phyloP scores from a whole-genome alignment of 2,329 filamentous ascomycete species.

The Trichoderma koningiopsis region DNA sequence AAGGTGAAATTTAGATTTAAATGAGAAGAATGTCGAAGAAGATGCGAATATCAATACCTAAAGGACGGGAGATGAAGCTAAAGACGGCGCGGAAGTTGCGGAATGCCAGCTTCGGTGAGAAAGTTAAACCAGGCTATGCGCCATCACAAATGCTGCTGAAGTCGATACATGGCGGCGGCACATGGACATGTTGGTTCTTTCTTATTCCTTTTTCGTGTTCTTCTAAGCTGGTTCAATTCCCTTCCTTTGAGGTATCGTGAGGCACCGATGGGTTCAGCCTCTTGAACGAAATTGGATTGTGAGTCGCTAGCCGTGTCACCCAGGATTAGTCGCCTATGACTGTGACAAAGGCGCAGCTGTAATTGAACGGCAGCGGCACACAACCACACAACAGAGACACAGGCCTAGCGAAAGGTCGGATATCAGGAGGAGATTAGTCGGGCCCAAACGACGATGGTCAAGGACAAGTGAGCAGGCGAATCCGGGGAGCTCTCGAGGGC shows the following conservation, averaged over 20 bases:
- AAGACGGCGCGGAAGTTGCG: constrained; percentile 15
- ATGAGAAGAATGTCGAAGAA: neutral
- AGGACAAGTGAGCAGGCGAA: neutral
- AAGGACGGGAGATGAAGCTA: constrained; percentile 4
- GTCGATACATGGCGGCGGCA: constrained; percentile 28
- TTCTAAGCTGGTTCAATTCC: neutral
- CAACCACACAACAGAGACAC: constrained; percentile 3
- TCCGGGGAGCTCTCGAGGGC: neutral
- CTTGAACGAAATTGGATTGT: constrained; percentile 8
- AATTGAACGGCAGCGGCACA: neutral
- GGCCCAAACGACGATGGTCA: neutral
- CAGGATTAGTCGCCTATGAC: constrained; percentile 6
- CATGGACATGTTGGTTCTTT: constrained; percentile 28
- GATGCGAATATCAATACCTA: constrained; percentile 8
- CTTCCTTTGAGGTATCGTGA: neutral
- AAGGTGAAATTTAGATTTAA: neutral
- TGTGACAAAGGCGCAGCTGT: neutral
- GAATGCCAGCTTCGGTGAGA: constrained; percentile 16
- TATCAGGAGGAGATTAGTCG: constrained; percentile 7
- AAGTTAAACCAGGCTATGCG: constrained; percentile 26
- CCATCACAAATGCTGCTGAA: constrained; percentile 28
- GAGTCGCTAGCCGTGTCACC: constrained; percentile 24
- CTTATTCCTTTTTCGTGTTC: neutral
- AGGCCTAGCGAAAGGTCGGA: neutral
- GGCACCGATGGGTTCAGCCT: constrained; percentile 9